Base-by-base conservation (phyloP, 2,329 filamentous ascomycete species). In the Fusarium marasasianum region DNA sequence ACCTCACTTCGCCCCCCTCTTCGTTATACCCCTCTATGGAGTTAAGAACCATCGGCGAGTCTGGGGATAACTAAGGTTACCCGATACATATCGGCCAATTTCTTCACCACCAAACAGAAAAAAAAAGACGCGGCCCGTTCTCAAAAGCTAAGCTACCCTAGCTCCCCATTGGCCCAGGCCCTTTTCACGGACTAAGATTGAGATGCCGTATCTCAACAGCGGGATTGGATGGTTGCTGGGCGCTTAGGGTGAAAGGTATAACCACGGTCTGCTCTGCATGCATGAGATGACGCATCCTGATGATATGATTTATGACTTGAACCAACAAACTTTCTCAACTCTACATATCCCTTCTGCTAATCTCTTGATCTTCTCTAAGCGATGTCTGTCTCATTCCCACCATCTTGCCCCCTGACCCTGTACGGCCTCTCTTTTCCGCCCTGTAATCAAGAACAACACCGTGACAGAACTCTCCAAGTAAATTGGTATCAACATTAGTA, bases 341-440 rank as follows among this genome's bases (percentile, higher is more conserved):
- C 10, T 12, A 35, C 38, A 20, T 12, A 35, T 40, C 24, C 51
- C 35, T 41, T 22, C 10, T 29, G 35, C 35, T 29, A 54, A 54
- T 40, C 35, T 40, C 35, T 54, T 29, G 41, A 26, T 43, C 54
- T 22, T 8, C 33, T 37, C 33, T 38, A 41, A 33, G n/a, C 24
- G 18, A 33, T 54, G 37, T 33, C 54, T 33, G 29, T 35, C 31
- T 37, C 41, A 51, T 33, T 47, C 51, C 64, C 48, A 24, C 31
- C 31, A 20, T 20, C n/a, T 26, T 44, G 12, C 33, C 44, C 65
- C 65, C 31, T 48, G 53, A 54, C 48, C 55, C 48, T 55, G 58
- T n/a, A 17, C 33, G 50, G 65, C 57, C 66, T 69, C 35, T 70
- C 45, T 70, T 47, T 70, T 65, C 66, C 66, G 58, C 65, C 66